phyloP scores from a whole-genome alignment of 2,329 filamentous ascomycete species.

The Epichloe aotearoae region DNA sequence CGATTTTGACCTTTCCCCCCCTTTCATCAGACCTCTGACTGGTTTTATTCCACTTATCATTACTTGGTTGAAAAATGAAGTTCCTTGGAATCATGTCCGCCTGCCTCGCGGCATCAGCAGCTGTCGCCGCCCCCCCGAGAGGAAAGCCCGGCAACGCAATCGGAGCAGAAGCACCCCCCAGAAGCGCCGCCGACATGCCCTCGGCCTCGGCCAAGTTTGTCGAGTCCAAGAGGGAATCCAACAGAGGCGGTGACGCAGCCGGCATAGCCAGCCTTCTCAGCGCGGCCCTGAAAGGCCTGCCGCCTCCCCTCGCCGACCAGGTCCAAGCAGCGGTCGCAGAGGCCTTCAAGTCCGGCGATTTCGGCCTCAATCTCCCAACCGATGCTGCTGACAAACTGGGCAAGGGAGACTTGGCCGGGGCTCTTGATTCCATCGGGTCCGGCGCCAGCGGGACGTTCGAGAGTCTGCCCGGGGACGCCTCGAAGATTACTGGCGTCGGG shows the following conservation, averaged over 20 bases:
- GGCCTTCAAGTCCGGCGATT: not conserved
- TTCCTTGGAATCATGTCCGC: not conserved
- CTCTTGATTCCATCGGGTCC: not conserved
- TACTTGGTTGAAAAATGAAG: not conserved
- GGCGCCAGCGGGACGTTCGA: not conserved
- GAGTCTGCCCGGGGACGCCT: not conserved
- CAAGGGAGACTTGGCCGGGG: not conserved
- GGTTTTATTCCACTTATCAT: not conserved
- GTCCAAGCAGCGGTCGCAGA: not conserved
- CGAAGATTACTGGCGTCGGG: not conserved
- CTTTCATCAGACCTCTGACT: not conserved
- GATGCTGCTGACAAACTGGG: not conserved
- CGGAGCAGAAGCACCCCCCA: no score
- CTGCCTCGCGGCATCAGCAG: not conserved
- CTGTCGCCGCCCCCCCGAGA: not conserved
- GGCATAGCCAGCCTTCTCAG: not conserved
- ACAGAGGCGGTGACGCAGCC: not conserved
- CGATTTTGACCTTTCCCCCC: no score
- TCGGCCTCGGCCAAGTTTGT: not conserved
- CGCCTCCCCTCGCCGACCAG: not conserved
- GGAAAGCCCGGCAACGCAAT: no score
- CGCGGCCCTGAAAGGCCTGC: not conserved
- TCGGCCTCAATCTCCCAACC: not conserved
- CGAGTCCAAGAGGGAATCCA: not conserved
- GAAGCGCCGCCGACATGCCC: not conserved